Conservation (phyloP, 2,329 filamentous ascomycete species). For the Botrytis paeoniae region DNA sequence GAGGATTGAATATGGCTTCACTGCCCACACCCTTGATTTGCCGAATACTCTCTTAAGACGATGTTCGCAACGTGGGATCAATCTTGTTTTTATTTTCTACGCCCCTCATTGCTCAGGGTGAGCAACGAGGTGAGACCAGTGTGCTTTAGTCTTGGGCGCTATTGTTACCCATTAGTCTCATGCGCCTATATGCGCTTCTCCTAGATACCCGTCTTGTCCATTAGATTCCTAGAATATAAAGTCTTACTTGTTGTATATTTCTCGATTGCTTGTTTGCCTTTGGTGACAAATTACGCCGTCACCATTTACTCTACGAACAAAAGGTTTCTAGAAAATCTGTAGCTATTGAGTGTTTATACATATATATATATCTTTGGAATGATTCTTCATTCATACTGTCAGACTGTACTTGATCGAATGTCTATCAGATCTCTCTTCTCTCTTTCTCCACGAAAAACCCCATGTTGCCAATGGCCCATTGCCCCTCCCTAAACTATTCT, state of each 20-base stretch:
- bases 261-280: neutral
- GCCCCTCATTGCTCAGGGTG: neutral
- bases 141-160: neutral
- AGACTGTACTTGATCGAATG: neutral
- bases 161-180: neutral
- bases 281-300: neutral
- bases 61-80: neutral
- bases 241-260: neutral
- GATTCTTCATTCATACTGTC: neutral
- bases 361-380: neutral
- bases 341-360: neutral
- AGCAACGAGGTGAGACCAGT: neutral
- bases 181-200: neutral
- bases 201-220: neutral
- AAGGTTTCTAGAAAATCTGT: neutral
- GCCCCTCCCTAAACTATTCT: constrained; percentile 12
- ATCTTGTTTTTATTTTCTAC: neutral
- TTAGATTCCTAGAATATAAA: neutral
- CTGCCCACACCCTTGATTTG: neutral
- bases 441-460: constrained; percentile 6
- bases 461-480: constrained; percentile 3
- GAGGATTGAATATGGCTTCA: neutral
- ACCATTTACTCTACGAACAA: neutral
- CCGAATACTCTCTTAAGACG: neutral
- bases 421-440: neutral